These are phyloP conservation scores for Polygonum aviculare DNA, from an alignment of 148 eudicot genomes.

Conservation along the genomic window DNA sequence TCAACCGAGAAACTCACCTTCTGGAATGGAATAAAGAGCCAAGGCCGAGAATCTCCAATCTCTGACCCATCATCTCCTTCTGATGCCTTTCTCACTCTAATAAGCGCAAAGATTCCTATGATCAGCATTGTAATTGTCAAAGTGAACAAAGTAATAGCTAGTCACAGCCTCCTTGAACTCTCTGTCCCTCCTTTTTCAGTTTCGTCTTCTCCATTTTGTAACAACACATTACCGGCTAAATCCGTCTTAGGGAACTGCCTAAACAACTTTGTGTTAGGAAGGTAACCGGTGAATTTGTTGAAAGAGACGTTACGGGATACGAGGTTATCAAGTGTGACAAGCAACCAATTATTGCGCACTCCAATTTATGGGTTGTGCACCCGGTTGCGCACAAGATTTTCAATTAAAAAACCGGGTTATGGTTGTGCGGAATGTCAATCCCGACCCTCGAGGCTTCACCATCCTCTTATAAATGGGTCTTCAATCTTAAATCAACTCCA, in stretches of 20 bases:
- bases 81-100: not conserved
- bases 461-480: not conserved
- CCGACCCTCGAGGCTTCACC: not conserved
- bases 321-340: slow-evolving; percentile 42
- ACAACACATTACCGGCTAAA: slow-evolving; percentile 48
- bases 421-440: not conserved
- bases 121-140: no score
- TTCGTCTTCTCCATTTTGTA: slow-evolving; percentile 14
- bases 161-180: slow-evolving; percentile 38
- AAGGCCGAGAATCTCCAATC: slow-evolving; percentile 63
- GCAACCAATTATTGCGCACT: slow-evolving; percentile 9
- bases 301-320: slow-evolving; percentile 62
- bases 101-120: no score
- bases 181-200: slow-evolving; percentile 9
- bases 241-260: slow-evolving; percentile 43
- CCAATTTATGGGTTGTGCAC: no score
- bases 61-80: slow-evolving; percentile 52
- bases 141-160: slow-evolving; percentile 38
- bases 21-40: slow-evolving; percentile 84
- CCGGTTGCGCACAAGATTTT: no score
- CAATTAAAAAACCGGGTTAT: no score
- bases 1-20: slow-evolving; percentile 69
- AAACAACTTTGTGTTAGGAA: slow-evolving; percentile 71
- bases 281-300: slow-evolving; percentile 64
- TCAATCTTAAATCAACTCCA: not conserved